phyloP scores from a whole-genome alignment of 768 basidiomycete genomes.

The Coprinellus micaceus region DNA sequence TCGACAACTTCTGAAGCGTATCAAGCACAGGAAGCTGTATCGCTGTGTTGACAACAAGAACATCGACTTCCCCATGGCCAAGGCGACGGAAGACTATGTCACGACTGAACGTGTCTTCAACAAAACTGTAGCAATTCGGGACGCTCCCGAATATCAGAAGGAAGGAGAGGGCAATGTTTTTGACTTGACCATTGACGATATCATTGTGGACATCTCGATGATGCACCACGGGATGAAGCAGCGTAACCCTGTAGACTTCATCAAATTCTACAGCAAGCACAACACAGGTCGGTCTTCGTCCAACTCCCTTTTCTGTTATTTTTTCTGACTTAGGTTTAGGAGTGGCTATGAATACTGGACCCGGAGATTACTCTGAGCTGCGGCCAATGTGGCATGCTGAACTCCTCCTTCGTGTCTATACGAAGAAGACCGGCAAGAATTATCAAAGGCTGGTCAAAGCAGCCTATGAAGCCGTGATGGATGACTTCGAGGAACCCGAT shows the following conservation, averaged over 20 bases:
- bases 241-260: conserved; percentile 61
- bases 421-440: conserved; percentile 44
- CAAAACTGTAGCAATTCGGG: not conserved
- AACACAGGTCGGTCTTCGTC: conserved; percentile 45
- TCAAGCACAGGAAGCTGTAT: conserved; percentile 65
- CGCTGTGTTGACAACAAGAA: conserved; percentile 62
- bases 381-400: conserved; percentile 69
- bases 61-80: conserved; percentile 37
- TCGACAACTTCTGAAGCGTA: conserved; percentile 57
- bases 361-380: conserved; percentile 60
- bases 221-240: conserved; percentile 79
- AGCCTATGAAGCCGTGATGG: conserved; percentile 52
- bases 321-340: not conserved
- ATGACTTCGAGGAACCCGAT: conserved; percentile 16
- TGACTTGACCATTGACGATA: conserved; percentile 40
- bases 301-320: not conserved
- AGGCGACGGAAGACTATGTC: conserved; percentile 34
- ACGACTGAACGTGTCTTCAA: conserved; percentile 25
- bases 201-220: conserved; percentile 60
- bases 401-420: conserved; percentile 64
- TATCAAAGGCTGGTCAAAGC: conserved; percentile 64
- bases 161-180: too few relatives aligned
- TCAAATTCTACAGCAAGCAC: conserved; percentile 73
- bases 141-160: too few relatives aligned
- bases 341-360: conserved; percentile 44